Base-by-base conservation (phyloP, 345 rosid genomes). In the Gossypium bickii region DNA sequence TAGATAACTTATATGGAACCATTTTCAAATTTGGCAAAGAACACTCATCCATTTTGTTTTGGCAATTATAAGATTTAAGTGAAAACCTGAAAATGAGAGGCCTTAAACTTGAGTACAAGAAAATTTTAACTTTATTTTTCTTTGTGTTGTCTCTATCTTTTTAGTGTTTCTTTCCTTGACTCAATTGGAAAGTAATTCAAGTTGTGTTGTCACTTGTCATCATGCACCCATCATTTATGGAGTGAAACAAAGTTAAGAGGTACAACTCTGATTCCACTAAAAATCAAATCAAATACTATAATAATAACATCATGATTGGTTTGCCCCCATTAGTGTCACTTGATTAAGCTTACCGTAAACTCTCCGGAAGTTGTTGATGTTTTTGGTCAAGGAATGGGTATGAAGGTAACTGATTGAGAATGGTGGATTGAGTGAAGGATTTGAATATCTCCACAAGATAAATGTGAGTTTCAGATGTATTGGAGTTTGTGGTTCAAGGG, bases 251-350 rank as follows among this genome's bases (percentile, higher is more conserved):
- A n/a, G 69, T 9, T n/a, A n/a, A 18, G 69, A 64, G 69, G 69
- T 64, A 64, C 69, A 64, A 64, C 69, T 64, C 69, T 41, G 15
- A 64, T 64, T 45, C 48, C 51, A 64, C 69, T 61, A 64, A 25
- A 60, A 4, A 38, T 45, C 12, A 60, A 25, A 25, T 41, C 22
- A 64, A 27, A 41, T 64, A 34, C 12, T 62, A 62, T 34, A 62
- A 16, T 34, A 34, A 4, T 34, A 2, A 62, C 7, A 34, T 34
- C 47, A 62, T 34, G 20, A 62, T 34, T 62, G 24, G 8, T 51
- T 51, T 51, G 55, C 18, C 49, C 49, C 87, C 80, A 61, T 82
- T 76, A 2, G 83, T 60, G 76, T 85, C 87, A 83, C 85, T 73
- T 80, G 84, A 52, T 61, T 72, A 29, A 80, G 66, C n/a, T 34